Base-by-base conservation (phyloP, 169 alveolate species). In the Eimeria mitis region DNA sequence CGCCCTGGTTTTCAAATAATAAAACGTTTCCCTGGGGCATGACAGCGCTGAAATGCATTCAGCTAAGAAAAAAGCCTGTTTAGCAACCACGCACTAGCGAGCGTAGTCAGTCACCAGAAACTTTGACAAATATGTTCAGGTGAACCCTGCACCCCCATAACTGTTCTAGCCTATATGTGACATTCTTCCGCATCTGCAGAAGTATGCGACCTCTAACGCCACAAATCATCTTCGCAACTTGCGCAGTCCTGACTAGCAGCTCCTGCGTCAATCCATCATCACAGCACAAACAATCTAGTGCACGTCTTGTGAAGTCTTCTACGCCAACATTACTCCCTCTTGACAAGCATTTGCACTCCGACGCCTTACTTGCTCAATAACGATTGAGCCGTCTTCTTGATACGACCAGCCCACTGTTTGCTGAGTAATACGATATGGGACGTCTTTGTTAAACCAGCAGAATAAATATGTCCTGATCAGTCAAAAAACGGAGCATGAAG, bases 371-470 rank as follows among this genome's bases (percentile, higher is more conserved):
- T 95, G 97, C 34, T 95, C 96, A 70, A 95, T 63, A 25, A 75
- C 91, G 11, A 95, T 68, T n/a, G 95, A 73, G 40, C 97, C 97
- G 68, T 95, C 97, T 34, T 61, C 56, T 9, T 73, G 89, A 6
- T 42, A 61, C 31, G 97, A 81, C 97, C 97, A 95, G n/a, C 97
- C 97, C 31, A 95, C 79, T 7, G 97, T 95, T 71, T 75, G 89
- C 76, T 95, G 97, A 52, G 56, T n/a, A 63, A 90, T 83, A 11
- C 95, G 95, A 47, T 95, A 95, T 8, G 97, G 97, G 25, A 95
- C 96, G 56, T 95, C 97, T 63, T 95, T 95, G 76, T 95, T 95
- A 63, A 95, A 95, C 97, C 97, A 95, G 89, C 96, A 90, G 42
- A 95, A 95, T 37, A 95, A 40, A 56, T 95, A 90, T 56, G 96